phyloP scores from a whole-genome alignment of 176 grass and related monocot genomes.

The Microstegium vimineum region DNA sequence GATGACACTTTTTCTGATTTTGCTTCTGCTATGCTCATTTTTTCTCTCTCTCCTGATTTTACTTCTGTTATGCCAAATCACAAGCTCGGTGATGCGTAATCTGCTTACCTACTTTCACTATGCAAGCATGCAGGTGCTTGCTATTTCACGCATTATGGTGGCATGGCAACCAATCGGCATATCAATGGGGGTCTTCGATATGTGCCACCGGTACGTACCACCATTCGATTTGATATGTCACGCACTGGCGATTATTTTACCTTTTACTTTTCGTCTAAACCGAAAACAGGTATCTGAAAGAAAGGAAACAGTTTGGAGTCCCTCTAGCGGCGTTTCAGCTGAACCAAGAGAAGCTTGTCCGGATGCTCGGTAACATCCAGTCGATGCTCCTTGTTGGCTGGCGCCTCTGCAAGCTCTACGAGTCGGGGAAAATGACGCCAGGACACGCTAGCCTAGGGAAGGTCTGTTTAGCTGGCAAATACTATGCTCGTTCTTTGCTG shows the following conservation, averaged over 20 bases:
- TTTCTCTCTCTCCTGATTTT: not conserved
- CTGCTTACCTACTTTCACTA: not conserved
- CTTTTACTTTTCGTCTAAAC: not conserved
- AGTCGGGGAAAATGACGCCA: slow-evolving; percentile 75
- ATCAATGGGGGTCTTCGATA: slow-evolving; percentile 70
- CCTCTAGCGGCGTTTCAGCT: slow-evolving; percentile 71
- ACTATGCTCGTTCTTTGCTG: not conserved
- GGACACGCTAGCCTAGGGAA: slow-evolving; percentile 72
- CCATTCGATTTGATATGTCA: not conserved
- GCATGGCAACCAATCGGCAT: slow-evolving; percentile 72
- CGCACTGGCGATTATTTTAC: not conserved
- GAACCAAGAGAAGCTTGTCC: slow-evolving; percentile 71
- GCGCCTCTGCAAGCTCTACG: slow-evolving; percentile 77
- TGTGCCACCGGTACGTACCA: slow-evolving; percentile 48
- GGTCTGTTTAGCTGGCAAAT: slow-evolving; percentile 38
- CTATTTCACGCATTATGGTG: slow-evolving; percentile 76
- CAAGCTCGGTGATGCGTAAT: not conserved
- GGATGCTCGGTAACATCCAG: slow-evolving; percentile 79
- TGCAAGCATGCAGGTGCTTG: slow-evolving; percentile 55
- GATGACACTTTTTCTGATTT: not conserved
- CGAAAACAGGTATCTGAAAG: slow-evolving; percentile 63
- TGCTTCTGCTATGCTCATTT: not conserved
- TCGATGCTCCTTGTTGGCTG: slow-evolving; percentile 76
- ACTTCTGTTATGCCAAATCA: not conserved
- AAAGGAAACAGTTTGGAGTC: slow-evolving; percentile 73